These are phyloP conservation scores for Penicillium coffeae DNA, from an alignment of 495 filamentous ascomycete species.

Conservation along the genomic window DNA sequence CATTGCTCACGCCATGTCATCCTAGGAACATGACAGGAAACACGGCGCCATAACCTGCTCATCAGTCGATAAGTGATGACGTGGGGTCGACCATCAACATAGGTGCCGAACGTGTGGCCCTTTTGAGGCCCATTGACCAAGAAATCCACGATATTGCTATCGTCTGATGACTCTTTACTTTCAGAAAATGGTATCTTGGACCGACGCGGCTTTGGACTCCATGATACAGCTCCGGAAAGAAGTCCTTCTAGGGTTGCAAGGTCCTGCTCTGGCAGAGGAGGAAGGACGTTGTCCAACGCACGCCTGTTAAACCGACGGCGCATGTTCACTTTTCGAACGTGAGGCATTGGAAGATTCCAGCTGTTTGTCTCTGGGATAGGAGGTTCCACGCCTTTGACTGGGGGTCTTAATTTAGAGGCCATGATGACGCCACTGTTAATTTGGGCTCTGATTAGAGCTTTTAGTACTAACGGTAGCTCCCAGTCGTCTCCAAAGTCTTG, in stretches of 20 bases:
- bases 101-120: slow-evolving; percentile 29
- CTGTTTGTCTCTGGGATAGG: slow-evolving; percentile 56
- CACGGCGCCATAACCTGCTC: slow-evolving; percentile 40
- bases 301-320: slow-evolving; percentile 55
- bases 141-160: slow-evolving; percentile 15
- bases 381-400: slow-evolving; percentile 41
- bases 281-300: slow-evolving; percentile 55
- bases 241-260: slow-evolving; percentile 60
- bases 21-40: slow-evolving; percentile 38
- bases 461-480: slow-evolving; percentile 30
- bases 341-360: slow-evolving; percentile 58
- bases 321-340: slow-evolving; percentile 53
- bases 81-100: slow-evolving; percentile 35
- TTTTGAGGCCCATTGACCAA: slow-evolving; percentile 33
- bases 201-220: slow-evolving; percentile 28
- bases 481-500: slow-evolving; percentile 29
- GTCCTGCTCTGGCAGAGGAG: slow-evolving; percentile 66
- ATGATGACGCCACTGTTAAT: slow-evolving; percentile 19
- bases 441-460: slow-evolving; percentile 37
- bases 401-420: slow-evolving; percentile 20
- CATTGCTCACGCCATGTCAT: slow-evolving; percentile 18
- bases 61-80: slow-evolving; percentile 42
- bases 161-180: slow-evolving; percentile 1
- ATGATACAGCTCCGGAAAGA: slow-evolving; percentile 46
- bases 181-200: slow-evolving; percentile 24